Conservation (phyloP, 176 grass and related monocot genomes). For the barley (Hordeum vulgare) region DNA sequence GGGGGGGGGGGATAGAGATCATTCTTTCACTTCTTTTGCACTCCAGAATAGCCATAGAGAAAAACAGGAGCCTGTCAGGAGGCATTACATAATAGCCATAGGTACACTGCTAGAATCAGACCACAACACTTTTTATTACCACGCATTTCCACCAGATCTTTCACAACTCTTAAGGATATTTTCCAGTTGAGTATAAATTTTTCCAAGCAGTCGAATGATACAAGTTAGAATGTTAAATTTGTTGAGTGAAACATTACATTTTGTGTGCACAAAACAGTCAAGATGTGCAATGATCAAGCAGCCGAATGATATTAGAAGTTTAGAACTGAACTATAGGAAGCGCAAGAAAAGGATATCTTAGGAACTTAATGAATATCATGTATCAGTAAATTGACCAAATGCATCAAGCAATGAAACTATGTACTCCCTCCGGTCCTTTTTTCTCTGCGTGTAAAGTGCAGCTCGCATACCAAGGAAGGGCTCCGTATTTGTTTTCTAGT, state of each 20-base stretch:
- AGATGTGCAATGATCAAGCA: background rate
- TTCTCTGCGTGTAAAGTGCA: too few relatives aligned
- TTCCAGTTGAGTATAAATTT: background rate
- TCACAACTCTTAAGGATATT: background rate
- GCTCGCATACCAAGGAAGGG: too few relatives aligned
- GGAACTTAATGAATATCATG: constrained; percentile 4
- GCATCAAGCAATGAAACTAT: constrained; percentile 27
- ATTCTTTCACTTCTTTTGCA: background rate
- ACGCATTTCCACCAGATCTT: background rate
- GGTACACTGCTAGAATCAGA: background rate
- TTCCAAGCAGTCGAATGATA: background rate
- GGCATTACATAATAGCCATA: background rate
- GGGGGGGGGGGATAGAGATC: too few relatives aligned
- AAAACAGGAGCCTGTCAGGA: background rate
- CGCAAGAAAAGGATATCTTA: background rate
- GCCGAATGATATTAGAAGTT: background rate
- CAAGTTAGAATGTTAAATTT: background rate
- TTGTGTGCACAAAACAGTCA: background rate
- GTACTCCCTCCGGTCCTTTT: too few relatives aligned
- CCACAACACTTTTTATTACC: background rate
- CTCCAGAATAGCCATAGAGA: background rate
- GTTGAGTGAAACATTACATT: background rate
- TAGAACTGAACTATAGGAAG: background rate
- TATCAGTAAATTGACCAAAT: constrained; percentile 9
- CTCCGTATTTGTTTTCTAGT: too few relatives aligned